phyloP scores from a whole-genome alignment of 306 rosid genomes.

The Inga laurina region DNA sequence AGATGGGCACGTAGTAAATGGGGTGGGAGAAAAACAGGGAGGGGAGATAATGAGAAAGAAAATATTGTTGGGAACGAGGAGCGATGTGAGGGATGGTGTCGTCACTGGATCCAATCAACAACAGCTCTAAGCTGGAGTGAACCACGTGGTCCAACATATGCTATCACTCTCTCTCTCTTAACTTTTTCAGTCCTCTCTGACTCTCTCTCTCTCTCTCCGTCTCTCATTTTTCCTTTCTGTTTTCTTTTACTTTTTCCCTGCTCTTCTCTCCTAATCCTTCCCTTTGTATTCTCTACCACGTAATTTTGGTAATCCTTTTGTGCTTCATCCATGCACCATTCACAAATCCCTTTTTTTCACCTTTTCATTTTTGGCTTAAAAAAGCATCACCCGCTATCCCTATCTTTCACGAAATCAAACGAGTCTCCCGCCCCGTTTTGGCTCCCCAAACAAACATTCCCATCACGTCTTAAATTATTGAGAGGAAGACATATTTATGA shows the following conservation, averaged over 20 bases:
- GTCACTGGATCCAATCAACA: neutral
- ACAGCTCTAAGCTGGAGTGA: neutral
- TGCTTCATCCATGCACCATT: neutral
- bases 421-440: neutral
- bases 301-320: neutral
- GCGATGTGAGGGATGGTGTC: neutral
- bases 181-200: conserved; percentile 6
- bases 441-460: neutral
- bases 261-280: neutral
- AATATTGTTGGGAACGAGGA: neutral
- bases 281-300: neutral
- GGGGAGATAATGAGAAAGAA: neutral
- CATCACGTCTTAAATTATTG: neutral
- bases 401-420: neutral
- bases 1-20: too few species aligned
- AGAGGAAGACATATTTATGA: too few species aligned
- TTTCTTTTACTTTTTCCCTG: too few species aligned
- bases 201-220: neutral
- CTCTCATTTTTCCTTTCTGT: neutral
- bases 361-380: neutral
- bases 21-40: too few species aligned
- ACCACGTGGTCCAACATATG: conserved; percentile 16
- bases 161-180: neutral
- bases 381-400: neutral
- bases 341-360: neutral